Conservation (phyloP, 768 basidiomycete species). For the Mycena epipterygia region DNA sequence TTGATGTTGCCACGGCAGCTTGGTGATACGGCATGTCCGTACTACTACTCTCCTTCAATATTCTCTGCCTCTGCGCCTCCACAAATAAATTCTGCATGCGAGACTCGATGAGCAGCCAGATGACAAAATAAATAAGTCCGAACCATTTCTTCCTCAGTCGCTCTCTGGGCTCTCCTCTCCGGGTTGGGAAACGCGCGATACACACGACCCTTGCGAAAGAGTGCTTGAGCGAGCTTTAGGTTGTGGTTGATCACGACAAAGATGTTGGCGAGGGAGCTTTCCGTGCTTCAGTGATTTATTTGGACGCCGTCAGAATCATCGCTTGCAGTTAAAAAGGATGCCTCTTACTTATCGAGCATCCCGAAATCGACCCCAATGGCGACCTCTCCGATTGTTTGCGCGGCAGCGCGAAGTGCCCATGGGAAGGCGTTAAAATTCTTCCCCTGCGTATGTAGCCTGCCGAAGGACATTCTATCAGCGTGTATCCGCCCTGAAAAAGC, state of each 20-base stretch:
- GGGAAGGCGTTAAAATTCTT: slow-evolving; percentile 20
- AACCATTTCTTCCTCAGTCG: neutral
- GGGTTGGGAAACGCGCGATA: slow-evolving; percentile 35
- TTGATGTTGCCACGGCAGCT: slow-evolving; percentile 18
- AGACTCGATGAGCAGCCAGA: neutral
- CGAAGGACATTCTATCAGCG: neutral
- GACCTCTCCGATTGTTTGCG: slow-evolving; percentile 34
- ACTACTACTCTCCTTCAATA: neutral
- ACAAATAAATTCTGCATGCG: slow-evolving; percentile 2
- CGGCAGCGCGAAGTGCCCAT: slow-evolving; percentile 27
- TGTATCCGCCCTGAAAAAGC: neutral
- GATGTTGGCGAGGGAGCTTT: slow-evolving; percentile 6
- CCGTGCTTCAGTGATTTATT: neutral
- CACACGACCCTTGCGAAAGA: slow-evolving; percentile 25
- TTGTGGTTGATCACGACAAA: slow-evolving; percentile 5
- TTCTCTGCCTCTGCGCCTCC: neutral
- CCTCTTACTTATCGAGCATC: slow-evolving; percentile 26
- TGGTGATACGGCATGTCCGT: slow-evolving; percentile 3
- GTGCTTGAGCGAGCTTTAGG: slow-evolving; percentile 12
- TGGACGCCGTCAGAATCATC: no score
- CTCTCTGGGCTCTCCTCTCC: slow-evolving; percentile 9
- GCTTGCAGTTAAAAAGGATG: neutral
- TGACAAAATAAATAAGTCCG: neutral
- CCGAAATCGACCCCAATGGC: slow-evolving; percentile 24
- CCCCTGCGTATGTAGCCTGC: slow-evolving; percentile 10